phyloP scores from a whole-genome alignment of 192 early-diverging fungal genomes.

The Backusella mclennaniae region DNA sequence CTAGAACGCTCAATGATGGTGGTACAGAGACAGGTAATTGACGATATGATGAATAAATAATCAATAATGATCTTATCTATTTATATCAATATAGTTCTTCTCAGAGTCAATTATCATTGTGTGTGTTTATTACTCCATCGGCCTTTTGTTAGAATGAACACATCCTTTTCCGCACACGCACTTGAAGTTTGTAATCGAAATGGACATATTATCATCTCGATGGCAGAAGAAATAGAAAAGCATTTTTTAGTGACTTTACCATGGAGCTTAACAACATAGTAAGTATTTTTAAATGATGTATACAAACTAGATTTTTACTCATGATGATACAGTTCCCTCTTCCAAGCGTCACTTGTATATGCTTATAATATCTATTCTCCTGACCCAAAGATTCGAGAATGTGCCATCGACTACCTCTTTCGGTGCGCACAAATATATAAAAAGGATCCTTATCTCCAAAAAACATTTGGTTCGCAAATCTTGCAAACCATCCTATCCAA shows the following conservation, averaged over 20 bases:
- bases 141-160: conserved; percentile 19
- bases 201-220: conserved; percentile 20
- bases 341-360: conserved; percentile 33
- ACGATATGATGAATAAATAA: background rate
- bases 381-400: background rate
- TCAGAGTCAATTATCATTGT: conserved; percentile 24
- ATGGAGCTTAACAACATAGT: conserved; percentile 36
- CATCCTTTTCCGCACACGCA: conserved; percentile 2
- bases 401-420: conserved; percentile 1
- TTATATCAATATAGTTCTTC: background rate
- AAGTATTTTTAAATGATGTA: background rate
- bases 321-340: conserved; percentile 16
- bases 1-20: background rate
- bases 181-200: conserved; percentile 19
- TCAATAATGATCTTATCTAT: too few relatives aligned
- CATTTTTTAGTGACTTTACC: conserved; percentile 19
- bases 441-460: background rate
- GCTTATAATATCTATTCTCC: conserved; percentile 22
- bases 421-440: conserved; percentile 16
- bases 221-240: conserved; percentile 19
- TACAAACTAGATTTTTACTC: too few relatives aligned
- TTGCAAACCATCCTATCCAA: background rate
- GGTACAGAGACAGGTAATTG: background rate
- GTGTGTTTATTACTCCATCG: conserved; percentile 30
- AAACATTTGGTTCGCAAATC: background rate